Evolutionary conservation across 1,284 basidiomycete genomes (phyloP).

Genomic region (Trichosporon sp.): DNA sequence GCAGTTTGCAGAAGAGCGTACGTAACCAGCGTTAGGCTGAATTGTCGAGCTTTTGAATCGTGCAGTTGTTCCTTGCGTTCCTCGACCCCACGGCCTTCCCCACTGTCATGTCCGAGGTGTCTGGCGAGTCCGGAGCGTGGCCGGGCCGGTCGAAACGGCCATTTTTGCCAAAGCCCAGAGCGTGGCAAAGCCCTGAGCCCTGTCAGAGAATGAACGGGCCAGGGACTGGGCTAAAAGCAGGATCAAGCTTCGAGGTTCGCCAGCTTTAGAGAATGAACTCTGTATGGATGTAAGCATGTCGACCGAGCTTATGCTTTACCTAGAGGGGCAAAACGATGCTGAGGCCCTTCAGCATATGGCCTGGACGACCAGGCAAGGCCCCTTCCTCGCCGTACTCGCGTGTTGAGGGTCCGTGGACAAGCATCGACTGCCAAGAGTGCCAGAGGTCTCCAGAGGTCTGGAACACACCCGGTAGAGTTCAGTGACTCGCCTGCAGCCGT

Average conservation of each 20-base stretch:
- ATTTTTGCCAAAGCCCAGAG: background rate
- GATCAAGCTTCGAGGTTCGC: background rate
- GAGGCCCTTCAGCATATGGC: background rate
- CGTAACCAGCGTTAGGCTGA: background rate
- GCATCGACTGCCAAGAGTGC: too few species aligned
- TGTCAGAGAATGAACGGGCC: slow-evolving; percentile 6
- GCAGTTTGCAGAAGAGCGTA: background rate
- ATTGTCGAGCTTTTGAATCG: background rate
- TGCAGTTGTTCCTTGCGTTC: background rate
- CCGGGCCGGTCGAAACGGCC: too few species aligned
- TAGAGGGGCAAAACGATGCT: background rate
- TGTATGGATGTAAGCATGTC: slow-evolving; percentile 2
- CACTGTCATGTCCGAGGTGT: background rate
- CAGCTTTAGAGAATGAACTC: background rate
- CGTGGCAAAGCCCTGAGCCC: background rate
- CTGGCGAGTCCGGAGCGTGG: too few species aligned
- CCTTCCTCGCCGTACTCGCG: background rate
- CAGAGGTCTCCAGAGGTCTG: background rate
- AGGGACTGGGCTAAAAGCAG: background rate
- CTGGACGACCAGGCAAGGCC: background rate
- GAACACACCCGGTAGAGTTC: slow-evolving; percentile 10
- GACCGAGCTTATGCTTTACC: background rate
- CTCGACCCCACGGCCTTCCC: background rate
- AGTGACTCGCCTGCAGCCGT: background rate
- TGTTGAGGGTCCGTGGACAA: background rate